Base-by-base conservation (phyloP, 345 rosid species). In the Eutrema heterophyllum region DNA sequence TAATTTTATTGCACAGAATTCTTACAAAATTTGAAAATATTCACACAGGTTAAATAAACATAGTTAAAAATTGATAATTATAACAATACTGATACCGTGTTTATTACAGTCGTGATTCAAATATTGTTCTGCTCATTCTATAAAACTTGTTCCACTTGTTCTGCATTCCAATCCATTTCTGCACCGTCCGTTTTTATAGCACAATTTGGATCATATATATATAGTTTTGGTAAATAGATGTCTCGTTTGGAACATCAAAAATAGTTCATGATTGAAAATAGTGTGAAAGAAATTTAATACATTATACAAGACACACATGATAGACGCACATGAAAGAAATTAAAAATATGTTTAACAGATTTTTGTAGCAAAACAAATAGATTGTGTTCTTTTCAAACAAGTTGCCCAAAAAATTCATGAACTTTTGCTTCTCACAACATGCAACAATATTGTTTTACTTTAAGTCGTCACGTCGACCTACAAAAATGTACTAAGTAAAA, bases 321-420 rank as follows among this genome's bases (percentile, higher is more conserved):
- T 26, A 52, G 26, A n/a, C n/a, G n/a, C n/a, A n/a, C n/a, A n/a
- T n/a, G n/a, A n/a, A n/a, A n/a, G n/a, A n/a, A n/a, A n/a, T n/a
- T n/a, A n/a, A n/a, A n/a, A n/a, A n/a, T n/a, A 38, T 26, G 48
- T 26, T 52, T 27, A n/a, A 29, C 53, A 15, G 18, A 15, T 13
- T 15, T 64, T 8, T 68, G 16, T 10, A 40, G 52, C 33, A 27
- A 16, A 15, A 54, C 52, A 53, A 27, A 39, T 39, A n/a, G 39
- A 67, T 67, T 26, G 12, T 53, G 41, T 54, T 54, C 13, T 65
- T 46, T 13, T 33, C 64, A 60, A 71, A 61, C 52, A 61, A 60
- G 33, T 16, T 12, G 40, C 29, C 43, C 52, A 11, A 39, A 29
- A 50, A 7, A 15, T 29, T 35, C 36, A 29, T 63, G 68, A 33